A percentile compares a stretch with the other conserved stretches of the same genome.
Evolutionary conservation across 2,329 filamentous ascomycete genomes (phyloP).

Genomic region (Fusarium temperatum): DNA sequence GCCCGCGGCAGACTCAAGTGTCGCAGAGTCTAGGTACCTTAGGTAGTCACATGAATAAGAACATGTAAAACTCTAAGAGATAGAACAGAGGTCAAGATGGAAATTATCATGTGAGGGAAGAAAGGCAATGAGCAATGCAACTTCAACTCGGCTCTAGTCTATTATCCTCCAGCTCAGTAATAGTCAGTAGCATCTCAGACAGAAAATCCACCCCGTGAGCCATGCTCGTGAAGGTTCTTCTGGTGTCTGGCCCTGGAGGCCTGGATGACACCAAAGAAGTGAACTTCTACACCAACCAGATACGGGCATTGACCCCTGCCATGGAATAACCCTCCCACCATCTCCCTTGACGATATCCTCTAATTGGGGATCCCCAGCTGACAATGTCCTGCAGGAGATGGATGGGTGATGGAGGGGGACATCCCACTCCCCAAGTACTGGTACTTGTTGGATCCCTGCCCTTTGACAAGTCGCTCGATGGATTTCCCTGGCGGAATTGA

Average conservation of each 20-base stretch:
- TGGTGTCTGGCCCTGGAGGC: background rate
- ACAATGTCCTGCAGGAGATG: constrained; percentile 34
- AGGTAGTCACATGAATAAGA: background rate
- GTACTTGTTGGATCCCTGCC: constrained; percentile 11
- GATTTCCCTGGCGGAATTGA: background rate
- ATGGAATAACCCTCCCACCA: constrained; percentile 9
- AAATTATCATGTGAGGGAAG: background rate
- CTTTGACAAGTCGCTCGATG: background rate
- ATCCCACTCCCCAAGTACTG: constrained; percentile 16
- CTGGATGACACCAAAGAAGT: background rate
- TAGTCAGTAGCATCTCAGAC: background rate
- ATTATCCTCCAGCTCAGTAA: background rate
- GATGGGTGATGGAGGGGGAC: background rate
- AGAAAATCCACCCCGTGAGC: constrained; percentile 12
- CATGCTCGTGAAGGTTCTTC: constrained; percentile 15
- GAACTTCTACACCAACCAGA: constrained; percentile 17
- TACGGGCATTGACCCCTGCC: constrained; percentile 4
- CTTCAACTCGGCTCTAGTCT: background rate
- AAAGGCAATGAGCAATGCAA: background rate
- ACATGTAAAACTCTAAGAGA: background rate
- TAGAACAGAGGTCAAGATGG: background rate
- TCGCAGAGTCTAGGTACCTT: background rate
- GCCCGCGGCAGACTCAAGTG: background rate
- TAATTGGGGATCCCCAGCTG: constrained; percentile 23
- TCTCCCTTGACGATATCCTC: background rate